Base-by-base conservation (phyloP, 352 stramenopile species). In the Phytophthora multivora region DNA sequence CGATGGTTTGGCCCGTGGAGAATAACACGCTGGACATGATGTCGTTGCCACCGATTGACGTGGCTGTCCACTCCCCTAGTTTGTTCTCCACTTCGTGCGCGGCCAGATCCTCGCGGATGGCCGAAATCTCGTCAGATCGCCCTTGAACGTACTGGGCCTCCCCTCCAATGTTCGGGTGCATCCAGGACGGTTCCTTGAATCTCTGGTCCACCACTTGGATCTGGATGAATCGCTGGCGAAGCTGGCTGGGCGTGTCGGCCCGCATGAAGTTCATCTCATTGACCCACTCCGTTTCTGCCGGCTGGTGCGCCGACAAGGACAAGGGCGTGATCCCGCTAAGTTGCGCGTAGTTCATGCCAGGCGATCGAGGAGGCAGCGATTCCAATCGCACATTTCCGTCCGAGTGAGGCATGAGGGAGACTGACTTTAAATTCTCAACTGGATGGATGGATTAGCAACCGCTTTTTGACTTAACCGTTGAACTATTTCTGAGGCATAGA, bases 21-120 rank as follows among this genome's bases (percentile, higher is more conserved):
- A 95, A 95, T 18, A 96, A 74, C 31, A 86, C 89, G 43, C 83
- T 96, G 36, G 79, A 89, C 4, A 96, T 65, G 69, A 97, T 96
- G 39, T 95, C 90, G 63, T 97, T 97, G 16, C 90, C 90, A 51
- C 80, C 93, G 66, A 97, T 97, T 11, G 86, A 81, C 4, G 90
- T 97, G 12, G 90, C 77, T 12, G 75, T 72, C 73, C 86, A 92
- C 73, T 96, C 75, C 11, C 73, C 65, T 18, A 96, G 65, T 58
- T 71, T 66, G 18, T 79, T 70, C 23, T 68, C 61, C 0, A 28
- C 56, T n/a, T 39, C 45, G 16, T 64, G 51, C 2, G 19, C 19
- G 47, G 75, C 23, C 11, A 79, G 56, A 38, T 71, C 51, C 9
- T 73, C 39, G 9, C 46, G 41, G 41, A 83, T 75, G 16, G 48